Percentiles rank a stretch among this genome's conserved stretches.
Conservation (phyloP, 352 stramenopile species). For the Saprolegnia parasitica region DNA sequence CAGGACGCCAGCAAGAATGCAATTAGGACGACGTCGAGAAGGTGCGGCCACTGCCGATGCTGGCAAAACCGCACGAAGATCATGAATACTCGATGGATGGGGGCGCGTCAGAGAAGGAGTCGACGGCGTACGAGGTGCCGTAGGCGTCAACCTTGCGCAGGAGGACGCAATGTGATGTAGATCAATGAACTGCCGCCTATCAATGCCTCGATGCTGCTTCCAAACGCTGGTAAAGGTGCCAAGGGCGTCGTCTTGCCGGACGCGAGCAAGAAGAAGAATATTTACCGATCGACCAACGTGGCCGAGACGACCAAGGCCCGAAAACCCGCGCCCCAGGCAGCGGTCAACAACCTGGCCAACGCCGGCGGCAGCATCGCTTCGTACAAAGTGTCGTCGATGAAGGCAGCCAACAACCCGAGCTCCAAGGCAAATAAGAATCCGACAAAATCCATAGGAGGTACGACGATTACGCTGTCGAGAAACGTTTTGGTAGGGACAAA, state of each 20-base stretch:
- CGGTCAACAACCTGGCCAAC: conserved; percentile 2
- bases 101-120: neutral
- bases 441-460: conserved; percentile 28
- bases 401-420: neutral
- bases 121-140: conserved; percentile 17
- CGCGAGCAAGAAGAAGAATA: conserved; percentile 18
- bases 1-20: neutral
- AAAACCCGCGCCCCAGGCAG: conserved; percentile 6
- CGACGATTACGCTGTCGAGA: no score
- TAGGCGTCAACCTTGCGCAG: neutral
- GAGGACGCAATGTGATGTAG: neutral
- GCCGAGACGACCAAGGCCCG: conserved; percentile 22
- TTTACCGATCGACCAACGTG: neutral
- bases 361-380: neutral
- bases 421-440: conserved; percentile 5
- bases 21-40: conserved; percentile 10
- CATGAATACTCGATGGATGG: conserved; percentile 4
- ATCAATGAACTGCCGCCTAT: conserved; percentile 28
- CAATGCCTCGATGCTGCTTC: conserved; percentile 16
- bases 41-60: conserved; percentile 8
- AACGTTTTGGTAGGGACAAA: no score
- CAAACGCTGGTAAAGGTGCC: neutral
- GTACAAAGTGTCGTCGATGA: conserved; percentile 24
- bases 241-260: neutral
- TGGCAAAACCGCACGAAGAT: neutral